Base-by-base conservation (phyloP, 768 basidiomycete species). In the Lentinus brumalis region DNA sequence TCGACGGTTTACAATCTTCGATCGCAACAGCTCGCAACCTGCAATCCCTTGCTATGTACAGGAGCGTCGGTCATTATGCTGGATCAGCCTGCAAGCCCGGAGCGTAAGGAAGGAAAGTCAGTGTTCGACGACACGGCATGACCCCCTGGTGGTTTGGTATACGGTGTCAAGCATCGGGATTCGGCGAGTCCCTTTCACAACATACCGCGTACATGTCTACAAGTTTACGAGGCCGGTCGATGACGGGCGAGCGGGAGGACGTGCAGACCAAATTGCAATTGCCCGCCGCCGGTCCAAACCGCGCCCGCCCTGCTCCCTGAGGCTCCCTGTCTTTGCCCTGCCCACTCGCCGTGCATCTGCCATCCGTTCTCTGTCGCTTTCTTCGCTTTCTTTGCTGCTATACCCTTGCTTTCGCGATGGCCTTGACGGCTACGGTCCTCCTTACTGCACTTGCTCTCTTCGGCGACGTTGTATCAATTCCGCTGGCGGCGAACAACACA, bases 381-480 rank as follows among this genome's bases (percentile, higher is more conserved):
- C 39, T 42, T 50, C 30, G 39, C 56, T 54, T 35, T 38, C 44
- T 51, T 26, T 7, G 45, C 21, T 50, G 14, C 31, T 35, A 21
- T 32, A 8, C 21, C n/a, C 14, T 42, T 45, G 50, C 56, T 49
- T 57, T 57, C 58, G 54, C 46, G 18, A 64, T 64, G 63, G 63
- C 63, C 55, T 64, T 60, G 59, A 64, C 39, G 59, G 59, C 59
- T 54, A 54, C 56, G n/a, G 44, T 64, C 31, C 39, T 64, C 30
- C 47, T 60, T 44, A 55, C 55, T 8, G 15, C 59, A 8, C 53
- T 60, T 32, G 54, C 56, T 18, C 21, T 55, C 44, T 50, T 64
- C 11, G 50, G 21, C 21, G 29, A 60, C 26, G 31, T 50, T 38
- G n/a, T 57, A 30, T 55, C 63, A 14, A 51, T 57, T 11, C 63